A percentile compares a stretch with the other conserved stretches of the same genome.
These are phyloP conservation scores for Omphalotus guepiniiformis DNA, from an alignment of 768 basidiomycete genomes.

Conservation along the genomic window DNA sequence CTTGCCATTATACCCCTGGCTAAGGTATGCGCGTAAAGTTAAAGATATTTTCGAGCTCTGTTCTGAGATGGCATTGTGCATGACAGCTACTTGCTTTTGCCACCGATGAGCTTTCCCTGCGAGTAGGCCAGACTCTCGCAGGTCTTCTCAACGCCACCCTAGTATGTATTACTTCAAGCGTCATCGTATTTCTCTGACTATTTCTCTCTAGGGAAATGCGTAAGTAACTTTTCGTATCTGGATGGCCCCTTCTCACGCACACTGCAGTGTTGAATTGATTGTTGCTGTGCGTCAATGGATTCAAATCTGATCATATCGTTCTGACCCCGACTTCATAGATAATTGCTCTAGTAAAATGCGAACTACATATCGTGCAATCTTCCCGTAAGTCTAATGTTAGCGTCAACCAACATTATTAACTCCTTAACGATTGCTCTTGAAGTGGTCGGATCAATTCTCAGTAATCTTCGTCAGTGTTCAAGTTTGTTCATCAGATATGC, in stretches of 20 bases:
- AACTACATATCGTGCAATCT: slow-evolving; percentile 75
- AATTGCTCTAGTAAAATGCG: slow-evolving; percentile 45
- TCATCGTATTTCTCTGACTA: slow-evolving; percentile 2
- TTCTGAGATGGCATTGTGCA: background rate
- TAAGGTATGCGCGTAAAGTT: slow-evolving; percentile 54
- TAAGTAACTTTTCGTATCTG: slow-evolving; percentile 30
- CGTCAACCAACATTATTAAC: background rate
- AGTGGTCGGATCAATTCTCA: slow-evolving; percentile 88
- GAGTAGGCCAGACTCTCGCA: slow-evolving; percentile 79
- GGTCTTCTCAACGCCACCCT: slow-evolving; percentile 84
- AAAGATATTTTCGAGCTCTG: background rate
- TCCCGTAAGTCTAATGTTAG: slow-evolving; percentile 49
- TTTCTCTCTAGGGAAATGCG: slow-evolving; percentile 42
- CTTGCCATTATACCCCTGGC: slow-evolving; percentile 83
- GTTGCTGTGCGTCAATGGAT: slow-evolving; percentile 55
- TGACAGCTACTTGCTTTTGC: slow-evolving; percentile 75
- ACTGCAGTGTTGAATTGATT: slow-evolving; percentile 60
- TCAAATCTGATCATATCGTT: background rate
- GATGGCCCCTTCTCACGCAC: slow-evolving; percentile 17
- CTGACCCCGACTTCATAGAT: slow-evolving; percentile 28
- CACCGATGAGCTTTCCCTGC: slow-evolving; percentile 78
- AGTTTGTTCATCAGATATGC: slow-evolving; percentile 4
- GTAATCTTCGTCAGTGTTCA: slow-evolving; percentile 64
- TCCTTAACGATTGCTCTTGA: slow-evolving; percentile 8
- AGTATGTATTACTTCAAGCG: slow-evolving; percentile 33